Evolutionary conservation across 2,329 filamentous ascomycete species (phyloP), one percentile per base, ranked within the genome.

Genomic region (Xylariaceae sp.): DNA sequence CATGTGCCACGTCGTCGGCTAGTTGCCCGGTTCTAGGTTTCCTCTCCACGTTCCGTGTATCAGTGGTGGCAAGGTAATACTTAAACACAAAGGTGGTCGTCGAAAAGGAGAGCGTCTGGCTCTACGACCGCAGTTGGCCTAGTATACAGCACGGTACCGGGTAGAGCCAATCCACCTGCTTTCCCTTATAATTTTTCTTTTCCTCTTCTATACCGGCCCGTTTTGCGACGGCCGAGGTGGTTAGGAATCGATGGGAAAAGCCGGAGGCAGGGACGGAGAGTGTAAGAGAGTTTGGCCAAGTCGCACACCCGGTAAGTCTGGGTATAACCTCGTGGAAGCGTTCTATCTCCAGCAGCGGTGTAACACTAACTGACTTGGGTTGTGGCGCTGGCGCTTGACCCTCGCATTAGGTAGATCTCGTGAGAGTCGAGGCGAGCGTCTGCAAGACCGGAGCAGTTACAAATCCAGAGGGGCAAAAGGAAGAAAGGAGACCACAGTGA

Each of bases 1-100:
- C 71, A 73, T 69, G 69, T 70, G 69, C 70, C 68, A 70, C 64
- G 60, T 64, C 60, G 51, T 65, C 70, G 71, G 70, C 69, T 68
- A 65, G 67, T 67, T 73, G 66, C 71, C 70, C 68, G 65, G 19
- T 61, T 54, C 42, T 60, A 56, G 32, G 45, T 56, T 62, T 60
- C 56, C 57, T 60, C 58, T 57, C 60, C 60, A 63, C 61, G 62
- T 59, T 63, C 59, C 62, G 62, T 64, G 59, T 63, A 59, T 48
- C 47, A 40, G 39, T 34, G 27, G 50, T 54, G 51, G 30, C 48
- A 49, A 47, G 43, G 30, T 40, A 48, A 50, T 34, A 53, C 39
- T 58, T 55, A 52, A 54, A 63, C 60, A 57, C 54, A 47, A 60
- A 50, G 56, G 54, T 60, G 45, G 63, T 57, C 57, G 60, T 60